These are phyloP conservation scores for Lichtheimia corymbifera DNA, from an alignment of 371 early-diverging fungal genomes.

Conservation along the genomic window DNA sequence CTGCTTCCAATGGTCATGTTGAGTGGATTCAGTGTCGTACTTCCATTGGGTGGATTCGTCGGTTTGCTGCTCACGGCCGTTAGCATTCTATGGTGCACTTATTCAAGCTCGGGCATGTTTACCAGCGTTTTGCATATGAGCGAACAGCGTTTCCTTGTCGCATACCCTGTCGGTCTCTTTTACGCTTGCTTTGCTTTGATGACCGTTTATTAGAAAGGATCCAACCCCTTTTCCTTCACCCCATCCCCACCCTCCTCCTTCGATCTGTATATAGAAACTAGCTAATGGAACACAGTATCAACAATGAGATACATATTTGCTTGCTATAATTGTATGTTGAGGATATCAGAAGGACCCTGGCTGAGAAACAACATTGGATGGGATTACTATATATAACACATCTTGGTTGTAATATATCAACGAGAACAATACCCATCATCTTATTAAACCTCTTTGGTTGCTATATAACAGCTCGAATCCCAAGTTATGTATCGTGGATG, in stretches of 20 bases:
- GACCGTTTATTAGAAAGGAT: constrained; percentile 78
- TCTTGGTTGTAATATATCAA: too few species aligned
- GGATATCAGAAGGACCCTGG: too few species aligned
- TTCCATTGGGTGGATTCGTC: constrained; percentile 53
- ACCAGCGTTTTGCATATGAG: constrained; percentile 89
- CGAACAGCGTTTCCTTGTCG: constrained; percentile 92
- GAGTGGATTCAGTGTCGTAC: constrained; percentile 61
- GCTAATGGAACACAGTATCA: too few species aligned
- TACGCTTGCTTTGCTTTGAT: constrained; percentile 95
- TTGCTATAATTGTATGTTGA: too few species aligned
- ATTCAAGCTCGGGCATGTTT: constrained; percentile 94
- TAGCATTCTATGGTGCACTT: constrained; percentile 93
- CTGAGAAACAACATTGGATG: too few species aligned
- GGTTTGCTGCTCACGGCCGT: constrained; percentile 64
- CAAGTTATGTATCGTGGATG: too few species aligned
- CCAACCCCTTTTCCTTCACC: neutral
- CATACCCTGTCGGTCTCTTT: constrained; percentile 93
- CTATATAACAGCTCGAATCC: too few species aligned
- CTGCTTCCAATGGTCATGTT: constrained; percentile 92
- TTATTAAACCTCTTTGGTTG: too few species aligned
- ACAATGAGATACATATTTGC: too few species aligned
- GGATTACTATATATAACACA: too few species aligned
- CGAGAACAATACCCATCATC: too few species aligned
- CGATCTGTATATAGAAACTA: too few species aligned
- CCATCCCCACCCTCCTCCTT: neutral